A percentile compares a stretch with the other conserved stretches of the same genome.
Evolutionary conservation across 345 rosid genomes (phyloP).

Genomic region (Sisymbrium irio): DNA sequence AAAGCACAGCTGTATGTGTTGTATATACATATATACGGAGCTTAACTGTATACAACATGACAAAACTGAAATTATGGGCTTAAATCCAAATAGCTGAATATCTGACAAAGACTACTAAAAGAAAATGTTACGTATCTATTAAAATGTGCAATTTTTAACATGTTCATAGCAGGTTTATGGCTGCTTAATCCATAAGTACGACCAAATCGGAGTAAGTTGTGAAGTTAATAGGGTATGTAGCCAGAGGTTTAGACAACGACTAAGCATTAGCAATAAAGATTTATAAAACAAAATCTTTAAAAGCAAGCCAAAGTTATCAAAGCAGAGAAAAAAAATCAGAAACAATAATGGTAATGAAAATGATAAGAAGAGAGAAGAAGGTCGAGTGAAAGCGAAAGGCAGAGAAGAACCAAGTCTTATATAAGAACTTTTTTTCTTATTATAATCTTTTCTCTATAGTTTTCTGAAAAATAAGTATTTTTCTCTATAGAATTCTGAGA

Average conservation of each 20-base stretch:
- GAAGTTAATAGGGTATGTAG: slow-evolving; percentile 16
- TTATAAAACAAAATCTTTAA: slow-evolving; percentile 23
- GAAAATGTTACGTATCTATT: not conserved
- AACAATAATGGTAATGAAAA: slow-evolving; percentile 42
- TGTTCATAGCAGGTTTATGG: not conserved
- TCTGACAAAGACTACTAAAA: not conserved
- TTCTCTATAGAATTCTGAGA: no score
- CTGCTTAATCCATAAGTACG: not conserved
- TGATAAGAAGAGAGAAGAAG: slow-evolving; percentile 37
- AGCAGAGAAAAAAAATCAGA: slow-evolving; percentile 25
- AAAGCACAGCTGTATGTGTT: slow-evolving; percentile 5
- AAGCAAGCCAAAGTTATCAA: slow-evolving; percentile 47
- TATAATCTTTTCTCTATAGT: no score
- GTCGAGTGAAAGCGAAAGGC: slow-evolving; percentile 49
- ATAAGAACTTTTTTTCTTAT: no score
- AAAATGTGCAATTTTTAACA: not conserved
- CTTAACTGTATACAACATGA: slow-evolving; percentile 8
- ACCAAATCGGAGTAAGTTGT: slow-evolving; percentile 2
- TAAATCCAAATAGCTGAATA: not conserved
- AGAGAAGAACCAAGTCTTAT: slow-evolving; percentile 12
- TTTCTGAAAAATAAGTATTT: no score
- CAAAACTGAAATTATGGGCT: slow-evolving; percentile 20
- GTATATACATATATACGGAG: not conserved
- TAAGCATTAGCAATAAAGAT: slow-evolving; percentile 21
- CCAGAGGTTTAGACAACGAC: slow-evolving; percentile 22